phyloP scores from a whole-genome alignment of 805 yeast species.

The Saturnispora diversa region DNA sequence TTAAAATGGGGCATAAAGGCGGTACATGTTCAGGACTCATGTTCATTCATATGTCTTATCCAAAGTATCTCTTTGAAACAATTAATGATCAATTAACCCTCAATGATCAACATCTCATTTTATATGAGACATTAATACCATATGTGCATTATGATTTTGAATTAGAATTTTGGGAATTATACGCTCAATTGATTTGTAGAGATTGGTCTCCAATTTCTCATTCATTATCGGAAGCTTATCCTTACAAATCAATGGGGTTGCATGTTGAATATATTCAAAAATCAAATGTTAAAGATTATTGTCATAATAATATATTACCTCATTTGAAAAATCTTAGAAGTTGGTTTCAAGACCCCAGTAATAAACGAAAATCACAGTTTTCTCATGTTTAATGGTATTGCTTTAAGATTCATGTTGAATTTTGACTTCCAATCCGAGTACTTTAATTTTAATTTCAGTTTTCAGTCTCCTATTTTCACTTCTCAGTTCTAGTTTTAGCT shows the following conservation, averaged over 20 bases:
- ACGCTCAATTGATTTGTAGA: conserved; percentile 31
- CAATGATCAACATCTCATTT: conserved; percentile 25
- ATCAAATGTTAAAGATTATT: conserved; percentile 22
- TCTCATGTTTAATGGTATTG: too few species aligned
- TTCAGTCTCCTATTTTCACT: too few species aligned
- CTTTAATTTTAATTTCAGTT: too few species aligned
- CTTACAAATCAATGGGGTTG: conserved; percentile 23
- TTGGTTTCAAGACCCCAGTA: conserved; percentile 8
- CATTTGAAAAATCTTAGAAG: conserved; percentile 29
- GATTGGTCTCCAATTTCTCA: too few species aligned
- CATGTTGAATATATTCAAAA: conserved; percentile 25
- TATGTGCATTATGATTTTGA: conserved; percentile 33
- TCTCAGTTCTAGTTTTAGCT: too few species aligned
- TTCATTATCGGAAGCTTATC: conserved; percentile 7
- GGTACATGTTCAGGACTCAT: conserved; percentile 22
- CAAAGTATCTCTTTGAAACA: conserved; percentile 36
- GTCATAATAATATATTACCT: conserved; percentile 30
- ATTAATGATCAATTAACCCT: background rate
- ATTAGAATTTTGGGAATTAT: conserved; percentile 32
- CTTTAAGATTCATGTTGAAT: too few species aligned
- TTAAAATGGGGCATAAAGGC: conserved; percentile 13
- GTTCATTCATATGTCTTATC: conserved; percentile 57
- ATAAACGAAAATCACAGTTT: background rate
- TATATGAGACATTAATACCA: conserved; percentile 26
- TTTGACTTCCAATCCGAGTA: too few species aligned